Conservation (phyloP, 2,329 filamentous ascomycete species). For the Blumeriella jaapii region DNA sequence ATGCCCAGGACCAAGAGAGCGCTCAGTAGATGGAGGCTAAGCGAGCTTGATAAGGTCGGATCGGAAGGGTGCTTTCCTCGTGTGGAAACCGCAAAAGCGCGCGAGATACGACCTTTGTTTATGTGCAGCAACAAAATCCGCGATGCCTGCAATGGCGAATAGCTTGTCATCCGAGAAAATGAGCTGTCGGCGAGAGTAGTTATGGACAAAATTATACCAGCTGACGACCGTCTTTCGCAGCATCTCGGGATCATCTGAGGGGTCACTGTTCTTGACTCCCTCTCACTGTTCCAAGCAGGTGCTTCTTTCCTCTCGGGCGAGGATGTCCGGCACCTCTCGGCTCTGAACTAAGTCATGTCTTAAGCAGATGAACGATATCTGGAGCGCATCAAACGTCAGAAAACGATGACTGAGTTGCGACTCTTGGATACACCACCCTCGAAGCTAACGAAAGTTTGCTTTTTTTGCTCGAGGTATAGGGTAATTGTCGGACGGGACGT, state of each 20-base stretch:
- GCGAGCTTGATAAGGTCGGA: neutral
- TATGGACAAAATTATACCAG: conserved; percentile 6
- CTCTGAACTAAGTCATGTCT: neutral
- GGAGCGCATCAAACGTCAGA: conserved; percentile 2
- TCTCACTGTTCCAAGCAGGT: conserved; percentile 1
- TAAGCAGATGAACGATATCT: conserved; percentile 6
- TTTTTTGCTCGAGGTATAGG: conserved; percentile 3
- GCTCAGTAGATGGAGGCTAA: conserved; percentile 1
- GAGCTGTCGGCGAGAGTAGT: conserved; percentile 6
- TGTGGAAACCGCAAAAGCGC: conserved; percentile 1
- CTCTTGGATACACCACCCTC: conserved; percentile 8
- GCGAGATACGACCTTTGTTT: conserved; percentile 1
- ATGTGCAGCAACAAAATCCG: neutral
- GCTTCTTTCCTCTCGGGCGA: conserved; percentile 1
- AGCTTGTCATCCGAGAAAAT: conserved; percentile 8
- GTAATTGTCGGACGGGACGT: conserved; percentile 4
- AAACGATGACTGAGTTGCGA: conserved; percentile 5
- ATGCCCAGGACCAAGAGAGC: conserved; percentile 7
- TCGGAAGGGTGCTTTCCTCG: conserved; percentile 1
- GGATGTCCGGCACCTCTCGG: neutral
- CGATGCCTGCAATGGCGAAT: conserved; percentile 9
- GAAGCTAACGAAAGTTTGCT: no score
- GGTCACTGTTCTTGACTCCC: neutral
- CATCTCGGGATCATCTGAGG: neutral
- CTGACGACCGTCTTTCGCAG: neutral